phyloP scores from a whole-genome alignment of 176 grass and related monocot genomes.

The Aegilops umbellulata region DNA sequence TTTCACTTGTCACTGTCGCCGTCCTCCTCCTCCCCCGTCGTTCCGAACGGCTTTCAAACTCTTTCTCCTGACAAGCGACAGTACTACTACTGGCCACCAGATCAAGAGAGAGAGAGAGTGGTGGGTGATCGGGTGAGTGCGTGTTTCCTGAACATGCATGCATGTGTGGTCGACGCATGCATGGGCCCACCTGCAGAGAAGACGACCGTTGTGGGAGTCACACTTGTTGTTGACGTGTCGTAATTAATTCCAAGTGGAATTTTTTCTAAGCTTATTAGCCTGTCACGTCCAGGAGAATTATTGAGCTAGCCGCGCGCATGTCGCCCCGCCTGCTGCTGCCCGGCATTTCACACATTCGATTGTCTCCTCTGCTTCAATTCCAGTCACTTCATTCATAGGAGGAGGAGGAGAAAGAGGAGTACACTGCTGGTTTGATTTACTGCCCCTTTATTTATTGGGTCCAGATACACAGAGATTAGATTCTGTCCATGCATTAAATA shows the following conservation, averaged over 20 bases:
- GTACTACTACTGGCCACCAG: background rate
- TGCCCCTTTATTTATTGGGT: background rate
- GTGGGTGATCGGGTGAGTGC: background rate
- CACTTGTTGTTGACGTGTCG: background rate
- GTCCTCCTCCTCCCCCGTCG: background rate
- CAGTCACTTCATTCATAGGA: background rate
- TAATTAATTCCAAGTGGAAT: background rate
- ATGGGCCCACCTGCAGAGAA: slow-evolving; percentile 16
- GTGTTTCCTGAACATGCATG: background rate
- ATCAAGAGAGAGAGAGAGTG: background rate
- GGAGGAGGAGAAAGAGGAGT: background rate
- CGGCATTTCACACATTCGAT: slow-evolving; percentile 16
- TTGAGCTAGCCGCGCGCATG: background rate
- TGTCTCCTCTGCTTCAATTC: slow-evolving; percentile 7
- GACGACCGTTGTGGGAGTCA: slow-evolving; percentile 17
- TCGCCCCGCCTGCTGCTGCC: background rate
- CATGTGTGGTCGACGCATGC: background rate
- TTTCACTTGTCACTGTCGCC: slow-evolving; percentile 49
- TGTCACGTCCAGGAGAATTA: slow-evolving; percentile 9
- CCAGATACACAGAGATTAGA: background rate
- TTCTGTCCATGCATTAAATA: background rate
- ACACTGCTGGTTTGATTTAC: background rate
- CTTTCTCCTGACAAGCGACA: slow-evolving; percentile 23
- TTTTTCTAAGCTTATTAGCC: background rate
- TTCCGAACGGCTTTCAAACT: slow-evolving; percentile 34